Conservation (phyloP, 208 protist species). For the Herpetomonas samuelpessoai region DNA sequence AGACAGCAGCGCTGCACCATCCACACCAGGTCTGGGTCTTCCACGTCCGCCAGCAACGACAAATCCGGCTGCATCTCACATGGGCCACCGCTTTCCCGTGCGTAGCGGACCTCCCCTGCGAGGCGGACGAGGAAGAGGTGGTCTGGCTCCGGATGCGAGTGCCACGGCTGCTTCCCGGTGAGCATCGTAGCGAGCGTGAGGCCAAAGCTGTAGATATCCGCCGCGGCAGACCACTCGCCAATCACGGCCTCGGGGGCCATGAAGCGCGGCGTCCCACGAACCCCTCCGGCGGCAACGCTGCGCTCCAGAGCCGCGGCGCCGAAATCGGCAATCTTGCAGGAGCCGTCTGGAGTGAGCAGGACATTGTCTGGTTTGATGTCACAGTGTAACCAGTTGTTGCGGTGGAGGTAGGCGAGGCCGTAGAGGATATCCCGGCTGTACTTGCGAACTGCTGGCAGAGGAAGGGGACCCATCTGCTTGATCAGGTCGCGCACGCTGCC, state of each 20-base stretch:
- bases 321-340: slow-evolving; percentile 90
- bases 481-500: slow-evolving; percentile 72
- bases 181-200: slow-evolving; percentile 76
- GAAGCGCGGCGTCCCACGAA: slow-evolving; percentile 73
- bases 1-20: slow-evolving; percentile 46
- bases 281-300: slow-evolving; percentile 24
- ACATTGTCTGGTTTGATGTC: slow-evolving; percentile 93
- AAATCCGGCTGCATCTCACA: slow-evolving; percentile 48
- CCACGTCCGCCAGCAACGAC: slow-evolving; percentile 12
- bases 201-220: slow-evolving; percentile 85
- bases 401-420: slow-evolving; percentile 84
- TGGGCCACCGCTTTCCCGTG: slow-evolving; percentile 18
- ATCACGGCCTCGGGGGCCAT: slow-evolving; percentile 70
- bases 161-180: slow-evolving; percentile 62
- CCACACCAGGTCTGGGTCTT: slow-evolving; percentile 38
- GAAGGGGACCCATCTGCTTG: slow-evolving; percentile 34
- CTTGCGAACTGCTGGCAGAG: slow-evolving; percentile 36
- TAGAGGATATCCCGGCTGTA: slow-evolving; percentile 68
- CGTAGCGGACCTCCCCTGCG: slow-evolving; percentile 26
- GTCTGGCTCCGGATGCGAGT: slow-evolving; percentile 36
- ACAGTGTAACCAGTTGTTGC: slow-evolving; percentile 77
- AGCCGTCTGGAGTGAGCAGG: slow-evolving; percentile 64
- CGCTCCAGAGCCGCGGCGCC: slow-evolving; percentile 67
- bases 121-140: slow-evolving; percentile 45
- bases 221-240: slow-evolving; percentile 40